Evolutionary conservation across 495 filamentous ascomycete species (phyloP).

Genomic region (Aspergillus asperescens): DNA sequence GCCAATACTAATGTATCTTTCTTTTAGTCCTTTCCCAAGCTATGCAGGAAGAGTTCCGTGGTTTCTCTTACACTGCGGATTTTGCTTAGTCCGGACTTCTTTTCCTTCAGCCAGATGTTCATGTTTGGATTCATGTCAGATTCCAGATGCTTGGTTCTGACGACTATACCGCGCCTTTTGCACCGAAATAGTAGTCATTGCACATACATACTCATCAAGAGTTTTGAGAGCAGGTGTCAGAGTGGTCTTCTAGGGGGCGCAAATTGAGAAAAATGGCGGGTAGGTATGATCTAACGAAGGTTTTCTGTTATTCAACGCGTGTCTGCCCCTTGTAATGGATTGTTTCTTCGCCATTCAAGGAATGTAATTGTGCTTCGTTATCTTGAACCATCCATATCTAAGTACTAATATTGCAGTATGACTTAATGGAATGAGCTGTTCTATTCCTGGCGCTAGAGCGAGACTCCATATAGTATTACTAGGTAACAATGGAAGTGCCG

Average conservation of each 20-base stretch:
- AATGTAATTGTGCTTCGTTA: slow-evolving; percentile 17
- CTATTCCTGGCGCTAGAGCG: neutral
- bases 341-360: slow-evolving; percentile 10
- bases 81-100: slow-evolving; percentile 47
- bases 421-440: slow-evolving; percentile 13
- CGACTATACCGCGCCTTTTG: slow-evolving; percentile 13
- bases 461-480: too few relatives aligned
- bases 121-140: slow-evolving; percentile 17
- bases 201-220: slow-evolving; percentile 27
- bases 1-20: slow-evolving; percentile 14
- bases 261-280: slow-evolving; percentile 16
- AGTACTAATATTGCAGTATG: slow-evolving; percentile 15
- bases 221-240: slow-evolving; percentile 25
- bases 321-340: slow-evolving; percentile 12
- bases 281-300: slow-evolving; percentile 1
- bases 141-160: slow-evolving; percentile 20
- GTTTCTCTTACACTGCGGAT: slow-evolving; percentile 91
- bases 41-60: slow-evolving; percentile 99
- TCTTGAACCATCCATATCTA: slow-evolving; percentile 3
- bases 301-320: slow-evolving; percentile 9
- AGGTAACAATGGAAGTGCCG: too few relatives aligned
- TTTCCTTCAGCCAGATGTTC: slow-evolving; percentile 9
- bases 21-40: slow-evolving; percentile 86
- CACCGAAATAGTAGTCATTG: slow-evolving; percentile 20
- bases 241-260: slow-evolving; percentile 17